A percentile compares a stretch with the other conserved stretches of the same genome.
Conservation (phyloP, 2,329 filamentous ascomycete genomes). For the Hymenoscyphus fraxineus region DNA sequence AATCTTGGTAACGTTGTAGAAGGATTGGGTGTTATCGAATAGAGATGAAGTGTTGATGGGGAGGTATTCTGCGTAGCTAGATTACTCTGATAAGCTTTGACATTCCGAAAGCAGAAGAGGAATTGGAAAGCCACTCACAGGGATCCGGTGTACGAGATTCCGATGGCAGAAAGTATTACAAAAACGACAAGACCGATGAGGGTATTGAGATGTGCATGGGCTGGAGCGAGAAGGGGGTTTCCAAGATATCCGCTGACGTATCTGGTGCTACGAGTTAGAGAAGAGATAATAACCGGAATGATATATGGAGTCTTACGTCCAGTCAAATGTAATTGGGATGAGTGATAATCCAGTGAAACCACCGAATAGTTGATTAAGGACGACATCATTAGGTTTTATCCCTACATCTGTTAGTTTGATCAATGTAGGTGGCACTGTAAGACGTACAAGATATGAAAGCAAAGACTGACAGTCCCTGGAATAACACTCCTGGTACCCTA, state of each 20-base stretch:
- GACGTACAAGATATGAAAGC: slow-evolving; percentile 67
- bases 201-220: slow-evolving; percentile 71
- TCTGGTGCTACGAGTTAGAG: slow-evolving; percentile 33
- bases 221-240: slow-evolving; percentile 62
- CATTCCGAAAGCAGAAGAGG: background rate
- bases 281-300: background rate
- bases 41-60: slow-evolving; percentile 68
- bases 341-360: slow-evolving; percentile 62
- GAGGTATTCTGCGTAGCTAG: slow-evolving; percentile 57
- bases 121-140: slow-evolving; percentile 35
- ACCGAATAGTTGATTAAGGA: slow-evolving; percentile 72
- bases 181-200: slow-evolving; percentile 63
- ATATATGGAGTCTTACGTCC: slow-evolving; percentile 51
- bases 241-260: slow-evolving; percentile 47
- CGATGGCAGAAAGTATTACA: slow-evolving; percentile 55
- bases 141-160: slow-evolving; percentile 60
- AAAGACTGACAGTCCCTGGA: slow-evolving; percentile 66
- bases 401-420: slow-evolving; percentile 44
- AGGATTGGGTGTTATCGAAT: slow-evolving; percentile 65
- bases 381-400: slow-evolving; percentile 63
- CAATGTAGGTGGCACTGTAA: slow-evolving; percentile 38
- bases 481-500: slow-evolving; percentile 54
- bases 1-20: slow-evolving; percentile 63
- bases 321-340: slow-evolving; percentile 71
- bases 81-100: background rate